Conservation (phyloP, 306 rosid genomes). For the Fragaria nilgerrensis region DNA sequence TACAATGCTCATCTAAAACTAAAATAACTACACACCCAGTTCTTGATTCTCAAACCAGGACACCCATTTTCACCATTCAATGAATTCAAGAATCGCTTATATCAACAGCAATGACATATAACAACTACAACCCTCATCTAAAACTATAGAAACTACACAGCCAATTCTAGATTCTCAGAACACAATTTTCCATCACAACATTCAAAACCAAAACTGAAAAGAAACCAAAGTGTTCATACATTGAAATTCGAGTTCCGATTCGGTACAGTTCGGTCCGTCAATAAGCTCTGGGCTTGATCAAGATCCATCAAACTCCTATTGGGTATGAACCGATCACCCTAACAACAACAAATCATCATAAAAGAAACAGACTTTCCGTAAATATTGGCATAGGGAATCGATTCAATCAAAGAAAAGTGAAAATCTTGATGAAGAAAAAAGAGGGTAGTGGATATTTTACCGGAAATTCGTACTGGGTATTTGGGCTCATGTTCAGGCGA, state of each 20-base stretch:
- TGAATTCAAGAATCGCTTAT: too few relatives aligned
- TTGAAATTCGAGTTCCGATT: constrained; percentile 29
- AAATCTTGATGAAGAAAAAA: not conserved
- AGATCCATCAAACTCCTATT: constrained; percentile 93
- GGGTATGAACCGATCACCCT: constrained; percentile 89
- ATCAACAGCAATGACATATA: too few relatives aligned
- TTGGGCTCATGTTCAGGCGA: constrained; percentile 51
- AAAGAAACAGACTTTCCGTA: not conserved
- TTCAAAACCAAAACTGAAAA: not conserved
- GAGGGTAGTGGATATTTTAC: constrained; percentile 23
- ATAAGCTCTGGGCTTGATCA: constrained; percentile 81
- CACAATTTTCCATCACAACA: not conserved
- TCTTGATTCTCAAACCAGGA: not conserved
- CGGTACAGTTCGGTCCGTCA: constrained; percentile 51
- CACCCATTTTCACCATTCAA: too few relatives aligned
- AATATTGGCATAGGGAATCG: not conserved
- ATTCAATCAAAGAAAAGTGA: not conserved
- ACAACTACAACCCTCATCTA: not conserved
- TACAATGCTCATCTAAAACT: not conserved
- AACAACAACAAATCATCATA: not conserved
- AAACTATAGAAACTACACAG: not conserved
- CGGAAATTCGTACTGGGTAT: constrained; percentile 54
- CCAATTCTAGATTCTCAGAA: not conserved
- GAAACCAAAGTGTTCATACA: constrained; percentile 26
- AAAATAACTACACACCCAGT: not conserved